Evolutionary conservation across 2,329 filamentous ascomycete species (phyloP).

Genomic region (Aspergillus persii): DNA sequence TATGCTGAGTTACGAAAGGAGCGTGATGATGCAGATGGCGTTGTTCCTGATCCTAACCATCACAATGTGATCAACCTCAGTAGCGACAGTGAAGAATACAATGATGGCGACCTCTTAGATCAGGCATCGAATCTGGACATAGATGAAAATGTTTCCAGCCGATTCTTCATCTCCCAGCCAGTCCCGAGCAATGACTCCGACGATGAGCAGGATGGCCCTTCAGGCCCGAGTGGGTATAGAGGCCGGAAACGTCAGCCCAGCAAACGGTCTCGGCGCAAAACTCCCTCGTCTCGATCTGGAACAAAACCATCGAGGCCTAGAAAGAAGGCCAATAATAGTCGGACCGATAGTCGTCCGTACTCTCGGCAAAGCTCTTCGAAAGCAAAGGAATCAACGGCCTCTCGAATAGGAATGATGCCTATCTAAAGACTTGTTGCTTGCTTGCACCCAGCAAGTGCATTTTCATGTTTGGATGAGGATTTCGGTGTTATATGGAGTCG

Average conservation of each 20-base stretch:
- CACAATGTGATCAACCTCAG: constrained; percentile 46
- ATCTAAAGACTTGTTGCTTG: constrained; percentile 22
- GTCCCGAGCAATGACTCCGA: constrained; percentile 22
- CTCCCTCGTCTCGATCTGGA: constrained; percentile 21
- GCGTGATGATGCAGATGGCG: constrained; percentile 48
- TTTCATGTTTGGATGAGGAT: constrained; percentile 5
- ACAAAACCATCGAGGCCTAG: constrained; percentile 25
- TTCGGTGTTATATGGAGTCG: constrained; percentile 9
- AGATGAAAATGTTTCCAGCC: constrained; percentile 31
- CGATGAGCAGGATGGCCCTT: constrained; percentile 20
- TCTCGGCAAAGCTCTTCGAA: constrained; percentile 24
- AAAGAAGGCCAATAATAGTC: constrained; percentile 21
- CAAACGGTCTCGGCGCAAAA: constrained; percentile 29
- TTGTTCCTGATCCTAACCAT: constrained; percentile 45
- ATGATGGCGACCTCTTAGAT: constrained; percentile 32
- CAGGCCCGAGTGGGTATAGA: constrained; percentile 19
- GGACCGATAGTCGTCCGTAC: constrained; percentile 20
- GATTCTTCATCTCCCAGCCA: constrained; percentile 31
- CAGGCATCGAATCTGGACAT: constrained; percentile 23
- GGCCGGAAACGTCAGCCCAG: constrained; percentile 24
- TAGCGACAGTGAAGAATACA: constrained; percentile 39
- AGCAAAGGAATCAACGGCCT: constrained; percentile 23
- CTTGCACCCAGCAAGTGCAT: neutral
- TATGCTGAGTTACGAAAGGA: constrained; percentile 47
- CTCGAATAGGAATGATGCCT: constrained; percentile 40